These are phyloP conservation scores for Vinca major DNA, from an alignment of 305 asterid species.

Conservation along the genomic window DNA sequence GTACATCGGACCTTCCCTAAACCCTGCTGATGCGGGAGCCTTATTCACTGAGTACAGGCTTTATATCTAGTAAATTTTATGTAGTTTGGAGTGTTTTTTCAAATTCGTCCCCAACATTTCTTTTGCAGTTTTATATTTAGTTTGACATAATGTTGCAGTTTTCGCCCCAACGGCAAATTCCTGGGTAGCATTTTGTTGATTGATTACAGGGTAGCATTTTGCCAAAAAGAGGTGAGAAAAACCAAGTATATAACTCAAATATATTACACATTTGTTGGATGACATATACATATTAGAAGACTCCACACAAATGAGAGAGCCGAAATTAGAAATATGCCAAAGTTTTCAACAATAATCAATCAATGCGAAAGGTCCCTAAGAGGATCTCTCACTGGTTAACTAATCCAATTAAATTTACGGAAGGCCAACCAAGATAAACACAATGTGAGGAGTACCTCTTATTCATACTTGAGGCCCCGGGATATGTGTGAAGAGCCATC, in stretches of 20 bases:
- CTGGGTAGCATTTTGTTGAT: no score
- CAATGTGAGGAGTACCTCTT: slow-evolving; percentile 31
- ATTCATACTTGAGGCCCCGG: slow-evolving; percentile 27
- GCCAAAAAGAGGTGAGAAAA: background rate
- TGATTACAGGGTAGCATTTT: background rate
- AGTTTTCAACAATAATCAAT: slow-evolving; percentile 19
- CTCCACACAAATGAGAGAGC: slow-evolving; percentile 18
- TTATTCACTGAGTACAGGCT: no score
- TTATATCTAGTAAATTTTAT: no score
- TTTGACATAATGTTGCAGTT: no score
- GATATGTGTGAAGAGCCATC: slow-evolving; percentile 7
- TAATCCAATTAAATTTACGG: slow-evolving; percentile 26
- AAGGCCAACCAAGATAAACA: slow-evolving; percentile 18
- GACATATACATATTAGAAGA: background rate
- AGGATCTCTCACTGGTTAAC: slow-evolving; percentile 22
- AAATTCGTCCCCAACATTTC: no score
- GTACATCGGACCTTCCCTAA: no score
- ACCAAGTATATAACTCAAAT: slow-evolving; percentile 9
- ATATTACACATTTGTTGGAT: slow-evolving; percentile 24
- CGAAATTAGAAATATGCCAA: slow-evolving; percentile 18
- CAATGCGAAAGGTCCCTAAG: slow-evolving; percentile 20
- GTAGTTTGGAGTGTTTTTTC: no score
- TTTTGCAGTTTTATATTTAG: no score
- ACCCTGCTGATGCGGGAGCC: no score
- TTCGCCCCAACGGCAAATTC: no score